Percentiles rank a stretch among this genome's conserved stretches.
phyloP scores from a whole-genome alignment of 768 basidiomycete genomes.

The Cystofilobasidium macerans region DNA sequence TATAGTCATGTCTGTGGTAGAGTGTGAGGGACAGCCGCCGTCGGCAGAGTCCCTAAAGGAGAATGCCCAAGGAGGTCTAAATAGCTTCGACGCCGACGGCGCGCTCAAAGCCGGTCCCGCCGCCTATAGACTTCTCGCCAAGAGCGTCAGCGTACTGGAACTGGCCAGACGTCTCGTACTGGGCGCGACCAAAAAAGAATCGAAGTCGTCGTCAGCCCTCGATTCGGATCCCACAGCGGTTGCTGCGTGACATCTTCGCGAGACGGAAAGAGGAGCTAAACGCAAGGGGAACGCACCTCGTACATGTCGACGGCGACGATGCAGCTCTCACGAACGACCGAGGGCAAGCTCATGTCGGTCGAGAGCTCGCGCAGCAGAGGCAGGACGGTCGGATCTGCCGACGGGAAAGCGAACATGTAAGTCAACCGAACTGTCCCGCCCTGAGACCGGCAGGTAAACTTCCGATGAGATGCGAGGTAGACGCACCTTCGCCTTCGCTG shows the following conservation, averaged over 20 bases:
- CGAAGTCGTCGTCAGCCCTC: too few relatives aligned
- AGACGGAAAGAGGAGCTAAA: background rate
- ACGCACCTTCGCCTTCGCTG: conserved; percentile 34
- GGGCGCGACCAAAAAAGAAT: conserved; percentile 26
- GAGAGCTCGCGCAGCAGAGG: conserved; percentile 79
- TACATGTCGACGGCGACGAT: conserved; percentile 95
- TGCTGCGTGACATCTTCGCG: too few relatives aligned
- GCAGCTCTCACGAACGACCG: conserved; percentile 89
- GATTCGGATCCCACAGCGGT: too few relatives aligned
- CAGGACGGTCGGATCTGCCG: conserved; percentile 62
- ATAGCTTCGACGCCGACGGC: conserved; percentile 9
- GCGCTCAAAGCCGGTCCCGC: conserved; percentile 23
- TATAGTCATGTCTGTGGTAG: too few relatives aligned
- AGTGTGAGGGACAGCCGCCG: too few relatives aligned
- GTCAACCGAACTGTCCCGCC: background rate
- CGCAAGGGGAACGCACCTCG: conserved; percentile 41
- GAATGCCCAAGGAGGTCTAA: background rate
- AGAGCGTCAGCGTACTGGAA: conserved; percentile 45
- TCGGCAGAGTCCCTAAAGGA: too few relatives aligned
- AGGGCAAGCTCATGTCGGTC: conserved; percentile 61
- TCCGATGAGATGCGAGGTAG: background rate
- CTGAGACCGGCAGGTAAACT: too few relatives aligned
- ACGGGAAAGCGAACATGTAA: background rate
- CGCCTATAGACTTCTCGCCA: conserved; percentile 13
- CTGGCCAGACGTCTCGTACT: conserved; percentile 71